phyloP scores from a whole-genome alignment of 2,329 filamentous ascomycete genomes.

The Nannizzia gypsea region DNA sequence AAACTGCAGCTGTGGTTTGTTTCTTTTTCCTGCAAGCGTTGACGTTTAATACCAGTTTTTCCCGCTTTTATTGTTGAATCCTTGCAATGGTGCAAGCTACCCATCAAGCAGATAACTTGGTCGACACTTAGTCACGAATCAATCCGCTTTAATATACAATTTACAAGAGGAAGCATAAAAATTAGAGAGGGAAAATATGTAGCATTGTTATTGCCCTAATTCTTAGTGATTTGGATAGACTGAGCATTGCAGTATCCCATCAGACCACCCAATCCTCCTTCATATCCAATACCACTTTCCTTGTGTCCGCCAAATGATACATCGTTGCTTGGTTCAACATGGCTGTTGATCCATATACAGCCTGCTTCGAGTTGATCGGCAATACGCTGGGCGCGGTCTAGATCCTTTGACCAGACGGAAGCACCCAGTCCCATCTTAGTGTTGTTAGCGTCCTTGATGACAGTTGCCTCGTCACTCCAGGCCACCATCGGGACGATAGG shows the following conservation, averaged over 20 bases:
- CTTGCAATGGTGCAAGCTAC: too few species aligned
- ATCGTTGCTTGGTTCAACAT: constrained; percentile 21
- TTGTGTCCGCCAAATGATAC: constrained; percentile 43
- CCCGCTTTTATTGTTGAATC: too few species aligned
- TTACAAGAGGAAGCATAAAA: too few species aligned
- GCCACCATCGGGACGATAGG: constrained; percentile 53
- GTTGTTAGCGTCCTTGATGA: constrained; percentile 45
- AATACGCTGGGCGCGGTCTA: constrained; percentile 40
- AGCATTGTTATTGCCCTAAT: neutral
- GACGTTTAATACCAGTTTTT: neutral
- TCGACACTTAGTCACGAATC: neutral
- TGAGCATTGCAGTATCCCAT: constrained; percentile 32
- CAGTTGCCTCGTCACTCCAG: constrained; percentile 51
- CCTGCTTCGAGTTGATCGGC: constrained; percentile 46
- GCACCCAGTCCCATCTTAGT: constrained; percentile 44
- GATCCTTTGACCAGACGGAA: constrained; percentile 47
- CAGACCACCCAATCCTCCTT: constrained; percentile 34
- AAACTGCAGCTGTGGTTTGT: neutral
- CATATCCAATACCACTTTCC: constrained; percentile 40
- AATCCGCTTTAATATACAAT: neutral
- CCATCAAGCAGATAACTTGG: too few species aligned
- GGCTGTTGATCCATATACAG: constrained; percentile 48
- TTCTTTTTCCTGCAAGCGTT: neutral
- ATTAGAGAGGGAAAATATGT: too few species aligned
- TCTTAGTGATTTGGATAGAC: constrained; percentile 23